Evolutionary conservation across 352 stramenopile species (phyloP).

Genomic region (Thalassiosira livingstoniorum): DNA sequence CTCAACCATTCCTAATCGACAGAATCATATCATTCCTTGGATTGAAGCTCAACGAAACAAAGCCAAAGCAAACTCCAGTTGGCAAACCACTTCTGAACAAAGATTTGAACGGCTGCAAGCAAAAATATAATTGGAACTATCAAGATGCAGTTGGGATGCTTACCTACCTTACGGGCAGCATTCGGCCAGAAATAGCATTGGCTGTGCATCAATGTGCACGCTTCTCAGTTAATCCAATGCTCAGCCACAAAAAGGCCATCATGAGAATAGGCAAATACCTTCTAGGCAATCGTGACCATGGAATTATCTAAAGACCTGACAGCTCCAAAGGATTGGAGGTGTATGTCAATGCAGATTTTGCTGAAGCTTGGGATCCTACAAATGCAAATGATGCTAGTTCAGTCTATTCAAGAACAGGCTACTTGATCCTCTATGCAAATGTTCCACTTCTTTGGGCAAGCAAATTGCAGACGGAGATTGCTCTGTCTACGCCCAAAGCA

Average conservation of each 20-base stretch:
- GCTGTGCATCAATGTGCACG: conserved; percentile 7
- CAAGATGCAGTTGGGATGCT: conserved; percentile 1
- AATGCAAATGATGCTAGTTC: background rate
- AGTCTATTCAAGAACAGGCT: background rate
- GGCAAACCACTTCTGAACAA: conserved; percentile 7
- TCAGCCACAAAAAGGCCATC: conserved; percentile 5
- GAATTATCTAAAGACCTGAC: conserved; percentile 10
- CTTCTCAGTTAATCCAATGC: conserved; percentile 19
- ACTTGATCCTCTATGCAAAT: conserved; percentile 15
- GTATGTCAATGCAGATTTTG: conserved; percentile 16
- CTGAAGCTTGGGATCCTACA: background rate
- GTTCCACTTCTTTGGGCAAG: conserved; percentile 27
- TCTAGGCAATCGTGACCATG: background rate
- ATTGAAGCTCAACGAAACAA: background rate
- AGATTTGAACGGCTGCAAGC: conserved; percentile 2
- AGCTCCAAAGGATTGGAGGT: background rate
- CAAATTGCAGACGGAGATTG: conserved; percentile 19
- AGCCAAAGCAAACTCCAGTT: conserved; percentile 6
- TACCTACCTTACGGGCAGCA: background rate
- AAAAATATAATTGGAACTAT: background rate
- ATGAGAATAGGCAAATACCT: conserved; percentile 7
- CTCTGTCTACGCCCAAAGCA: conserved; percentile 26
- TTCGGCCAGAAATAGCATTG: conserved; percentile 8
- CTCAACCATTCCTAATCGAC: conserved; percentile 15
- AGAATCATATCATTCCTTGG: background rate